Conservation (phyloP, 2,329 filamentous ascomycete species). For the Exophiala sp. region DNA sequence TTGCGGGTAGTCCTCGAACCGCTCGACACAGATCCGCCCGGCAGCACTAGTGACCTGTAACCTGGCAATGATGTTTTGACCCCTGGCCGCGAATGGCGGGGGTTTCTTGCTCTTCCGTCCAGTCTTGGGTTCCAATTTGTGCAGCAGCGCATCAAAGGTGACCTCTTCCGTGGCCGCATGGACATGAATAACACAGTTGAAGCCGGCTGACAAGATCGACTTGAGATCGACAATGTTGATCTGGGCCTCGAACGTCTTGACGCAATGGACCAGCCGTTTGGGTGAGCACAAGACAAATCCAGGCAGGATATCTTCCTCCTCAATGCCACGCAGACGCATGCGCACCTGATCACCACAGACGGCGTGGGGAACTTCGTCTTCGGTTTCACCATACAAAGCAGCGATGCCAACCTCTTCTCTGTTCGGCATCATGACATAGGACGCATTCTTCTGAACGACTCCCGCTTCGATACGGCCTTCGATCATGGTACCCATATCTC, state of each 20-base stretch:
- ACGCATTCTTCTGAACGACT: conserved; percentile 85
- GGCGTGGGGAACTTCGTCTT: conserved; percentile 79
- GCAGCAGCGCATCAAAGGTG: conserved; percentile 80
- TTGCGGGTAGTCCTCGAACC: conserved; percentile 93
- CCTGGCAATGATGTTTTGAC: conserved; percentile 83
- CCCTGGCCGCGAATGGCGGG: conserved; percentile 79
- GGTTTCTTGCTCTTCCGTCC: conserved; percentile 88
- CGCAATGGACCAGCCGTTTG: conserved; percentile 88
- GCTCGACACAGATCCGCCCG: conserved; percentile 85
- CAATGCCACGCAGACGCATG: conserved; percentile 84
- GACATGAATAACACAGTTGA: conserved; percentile 96
- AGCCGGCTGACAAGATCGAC: conserved; percentile 87
- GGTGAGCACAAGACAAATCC: conserved; percentile 96
- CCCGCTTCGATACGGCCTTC: conserved; percentile 97
- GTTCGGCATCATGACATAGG: conserved; percentile 93
- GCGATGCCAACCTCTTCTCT: conserved; percentile 74
- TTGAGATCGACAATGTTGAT: conserved; percentile 93
- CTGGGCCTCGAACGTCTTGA: conserved; percentile 87
- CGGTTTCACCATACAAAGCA: conserved; percentile 89
- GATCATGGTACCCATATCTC: conserved; percentile 94
- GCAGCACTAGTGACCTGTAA: conserved; percentile 83
- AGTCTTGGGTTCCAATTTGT: conserved; percentile 94
- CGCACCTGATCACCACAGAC: conserved; percentile 95
- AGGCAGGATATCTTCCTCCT: conserved; percentile 94
- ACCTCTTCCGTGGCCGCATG: conserved; percentile 98